phyloP scores from a whole-genome alignment of 2,329 filamentous ascomycete species.

The Pestalotiopsis fici region DNA sequence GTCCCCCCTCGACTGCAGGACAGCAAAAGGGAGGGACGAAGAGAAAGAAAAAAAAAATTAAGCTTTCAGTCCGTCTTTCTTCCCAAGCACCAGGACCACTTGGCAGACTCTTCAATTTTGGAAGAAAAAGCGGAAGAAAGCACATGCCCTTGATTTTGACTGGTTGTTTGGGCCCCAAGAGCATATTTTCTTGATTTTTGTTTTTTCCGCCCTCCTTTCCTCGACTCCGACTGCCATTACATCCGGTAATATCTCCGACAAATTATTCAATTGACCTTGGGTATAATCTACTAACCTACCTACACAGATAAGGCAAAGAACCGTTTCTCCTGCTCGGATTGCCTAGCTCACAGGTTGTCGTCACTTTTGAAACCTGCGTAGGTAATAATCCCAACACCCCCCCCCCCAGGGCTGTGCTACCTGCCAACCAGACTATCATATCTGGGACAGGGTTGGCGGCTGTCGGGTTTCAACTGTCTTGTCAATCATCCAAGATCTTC shows the following conservation, averaged over 20 bases:
- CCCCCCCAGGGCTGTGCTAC: neutral
- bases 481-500: neutral
- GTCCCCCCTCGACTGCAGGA: neutral
- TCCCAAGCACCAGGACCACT: neutral
- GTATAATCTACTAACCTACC: neutral
- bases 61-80: neutral
- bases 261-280: neutral
- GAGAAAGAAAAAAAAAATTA: neutral
- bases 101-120: neutral
- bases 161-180: neutral
- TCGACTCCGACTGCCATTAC: neutral
- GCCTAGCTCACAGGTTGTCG: neutral
- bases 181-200: neutral
- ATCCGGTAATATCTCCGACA: neutral
- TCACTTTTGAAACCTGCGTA: too few species aligned
- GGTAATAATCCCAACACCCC: too few species aligned
- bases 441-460: neutral
- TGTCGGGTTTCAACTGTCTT: neutral
- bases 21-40: too few species aligned
- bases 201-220: neutral
- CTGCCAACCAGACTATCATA: neutral
- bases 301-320: neutral
- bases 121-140: neutral
- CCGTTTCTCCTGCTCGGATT: neutral
- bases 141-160: neutral